Base-by-base conservation (phyloP, 169 alveolate genomes). In the Cryptosporidium parvum region DNA sequence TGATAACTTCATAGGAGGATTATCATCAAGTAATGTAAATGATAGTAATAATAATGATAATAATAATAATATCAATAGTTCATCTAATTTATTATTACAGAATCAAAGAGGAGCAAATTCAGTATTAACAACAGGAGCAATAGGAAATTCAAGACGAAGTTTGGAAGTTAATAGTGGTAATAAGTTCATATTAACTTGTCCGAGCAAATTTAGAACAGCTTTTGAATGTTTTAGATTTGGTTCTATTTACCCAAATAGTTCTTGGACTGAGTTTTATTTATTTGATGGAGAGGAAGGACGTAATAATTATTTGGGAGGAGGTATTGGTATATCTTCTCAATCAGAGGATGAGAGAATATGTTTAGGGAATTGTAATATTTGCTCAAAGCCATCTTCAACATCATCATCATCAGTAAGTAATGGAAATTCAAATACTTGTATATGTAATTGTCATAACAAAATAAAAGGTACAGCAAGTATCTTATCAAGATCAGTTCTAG, bases 201-300 rank as follows among this genome's bases (percentile, higher is more conserved):
- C 89, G 5, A 80, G 67, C 14, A 80, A 51, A 8, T 80, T 80
- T 29, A 59, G 75, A 23, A 80, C 89, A 65, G 75, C 65, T 14
- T 80, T 80, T 80, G 89, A 80, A 33, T 80, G 89, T 23, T 80
- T 80, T 80, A 61, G 67, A 61, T 62, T 80, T 48, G 89, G 75
- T 9, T 65, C 89, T 21, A 65, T 80, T 9, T 65, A 80, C 39
- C 89, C 89, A 37, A 80, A 80, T 45, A 80, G 80, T n/a, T 62
- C 80, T 23, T 80, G 89, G 89, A 14, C 75, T 29, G 80, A 80
- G 21, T 80, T 80, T 80, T 61, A 59, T 51, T n/a, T 56, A 12
- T 23, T 31, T 5, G 39, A 73, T 2, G 70, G 85, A 26, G 58
- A 48, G n/a, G 48, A 26, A 14, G 56, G 56, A 48, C 56, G 21